Evolutionary conservation across 768 basidiomycete species (phyloP).

Genomic region (Lentinula sp.): DNA sequence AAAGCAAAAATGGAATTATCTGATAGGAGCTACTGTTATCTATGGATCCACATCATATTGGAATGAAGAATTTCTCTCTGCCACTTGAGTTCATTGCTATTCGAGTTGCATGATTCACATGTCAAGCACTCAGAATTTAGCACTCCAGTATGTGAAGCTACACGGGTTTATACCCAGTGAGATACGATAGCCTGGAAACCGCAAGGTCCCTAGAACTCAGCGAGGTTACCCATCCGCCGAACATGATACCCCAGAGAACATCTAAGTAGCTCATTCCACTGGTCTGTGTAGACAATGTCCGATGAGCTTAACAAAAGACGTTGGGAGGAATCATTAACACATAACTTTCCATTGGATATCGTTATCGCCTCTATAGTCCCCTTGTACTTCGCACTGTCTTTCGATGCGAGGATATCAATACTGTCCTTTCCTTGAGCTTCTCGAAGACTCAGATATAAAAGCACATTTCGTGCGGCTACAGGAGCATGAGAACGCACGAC

Average conservation of each 20-base stretch:
- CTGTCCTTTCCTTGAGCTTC: slow-evolving; percentile 30
- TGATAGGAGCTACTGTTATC: no score
- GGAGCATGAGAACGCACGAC: slow-evolving; percentile 30
- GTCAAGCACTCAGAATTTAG: no score
- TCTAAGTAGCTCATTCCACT: slow-evolving; percentile 36
- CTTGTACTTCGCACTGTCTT: slow-evolving; percentile 38
- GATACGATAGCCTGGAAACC: no score
- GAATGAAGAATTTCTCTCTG: no score
- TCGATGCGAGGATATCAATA: slow-evolving; percentile 34
- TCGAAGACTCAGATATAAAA: slow-evolving; percentile 31
- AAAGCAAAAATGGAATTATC: no score
- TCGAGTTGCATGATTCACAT: no score
- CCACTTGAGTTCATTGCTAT: no score
- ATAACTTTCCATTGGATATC: slow-evolving; percentile 45
- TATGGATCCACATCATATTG: no score
- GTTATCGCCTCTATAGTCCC: slow-evolving; percentile 46
- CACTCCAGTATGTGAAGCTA: no score
- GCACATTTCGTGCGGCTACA: slow-evolving; percentile 43
- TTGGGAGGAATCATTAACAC: not conserved
- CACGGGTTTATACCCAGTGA: no score
- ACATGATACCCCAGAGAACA: slow-evolving; percentile 37
- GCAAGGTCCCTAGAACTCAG: not conserved
- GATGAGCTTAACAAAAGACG: not conserved
- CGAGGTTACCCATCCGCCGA: slow-evolving; percentile 37
- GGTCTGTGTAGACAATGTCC: slow-evolving; percentile 18